Percentiles rank a stretch among this genome's conserved stretches.
Evolutionary conservation across 352 stramenopile genomes (phyloP).

Genomic region (Pythium insidiosum): DNA sequence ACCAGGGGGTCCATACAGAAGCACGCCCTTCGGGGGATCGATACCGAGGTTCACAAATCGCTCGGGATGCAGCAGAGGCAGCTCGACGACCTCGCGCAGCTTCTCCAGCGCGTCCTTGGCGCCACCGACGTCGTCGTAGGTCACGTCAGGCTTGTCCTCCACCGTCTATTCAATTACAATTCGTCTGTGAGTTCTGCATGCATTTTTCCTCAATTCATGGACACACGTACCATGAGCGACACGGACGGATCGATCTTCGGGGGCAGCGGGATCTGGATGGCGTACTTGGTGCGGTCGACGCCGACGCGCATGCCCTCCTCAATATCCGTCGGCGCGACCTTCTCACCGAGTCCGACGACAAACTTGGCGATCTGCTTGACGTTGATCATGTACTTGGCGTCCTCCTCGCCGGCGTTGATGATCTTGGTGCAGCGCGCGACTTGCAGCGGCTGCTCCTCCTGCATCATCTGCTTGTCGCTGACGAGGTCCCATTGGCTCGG

Average conservation of each 20-base stretch:
- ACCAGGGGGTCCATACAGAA: slow-evolving; percentile 96
- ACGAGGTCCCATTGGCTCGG: slow-evolving; percentile 99
- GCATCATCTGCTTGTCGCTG: slow-evolving; percentile 99
- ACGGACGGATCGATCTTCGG: slow-evolving; percentile 99
- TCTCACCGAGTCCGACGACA: slow-evolving; percentile 97
- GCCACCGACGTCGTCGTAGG: slow-evolving; percentile 99
- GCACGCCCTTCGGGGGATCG: slow-evolving; percentile 98
- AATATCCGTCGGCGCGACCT: slow-evolving; percentile 98
- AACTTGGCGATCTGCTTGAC: slow-evolving; percentile 99
- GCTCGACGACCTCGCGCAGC: slow-evolving; percentile 97
- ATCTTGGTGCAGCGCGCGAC: slow-evolving; percentile 96
- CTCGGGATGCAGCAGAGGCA: slow-evolving; percentile 97
- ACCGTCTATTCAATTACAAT: slow-evolving; percentile 90
- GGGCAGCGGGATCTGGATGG: slow-evolving; percentile 96
- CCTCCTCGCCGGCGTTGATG: slow-evolving; percentile 91
- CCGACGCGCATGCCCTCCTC: slow-evolving; percentile 99
- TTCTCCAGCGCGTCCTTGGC: slow-evolving; percentile 98
- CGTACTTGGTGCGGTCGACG: slow-evolving; percentile 96
- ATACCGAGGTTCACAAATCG: slow-evolving; percentile 99
- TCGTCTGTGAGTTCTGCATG: slow-evolving; percentile 1
- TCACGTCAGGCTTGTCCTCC: slow-evolving; percentile 99
- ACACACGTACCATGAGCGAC: slow-evolving; percentile 42
- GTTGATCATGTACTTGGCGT: slow-evolving; percentile 99
- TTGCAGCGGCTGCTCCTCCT: slow-evolving; percentile 96
- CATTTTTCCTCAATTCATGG: neutral